These are phyloP conservation scores for Teunomyces panamensis DNA, from an alignment of 805 yeast species.

Conservation along the genomic window DNA sequence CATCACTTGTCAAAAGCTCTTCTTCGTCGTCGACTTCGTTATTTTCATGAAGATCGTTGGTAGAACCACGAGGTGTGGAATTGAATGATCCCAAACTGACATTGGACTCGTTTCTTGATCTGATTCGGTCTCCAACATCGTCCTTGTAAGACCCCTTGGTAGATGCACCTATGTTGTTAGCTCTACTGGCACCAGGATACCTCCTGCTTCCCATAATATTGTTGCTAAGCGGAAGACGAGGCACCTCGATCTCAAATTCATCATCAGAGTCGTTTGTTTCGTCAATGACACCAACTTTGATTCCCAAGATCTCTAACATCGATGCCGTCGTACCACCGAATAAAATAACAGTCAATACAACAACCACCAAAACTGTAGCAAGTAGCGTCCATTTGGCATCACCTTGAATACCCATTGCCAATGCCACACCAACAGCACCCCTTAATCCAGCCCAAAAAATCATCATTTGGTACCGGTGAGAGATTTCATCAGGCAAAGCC, in stretches of 20 bases:
- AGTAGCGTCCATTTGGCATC: constrained; percentile 82
- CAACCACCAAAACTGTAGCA: constrained; percentile 96
- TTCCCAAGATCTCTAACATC: constrained; percentile 92
- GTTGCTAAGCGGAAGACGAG: constrained; percentile 33
- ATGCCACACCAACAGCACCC: constrained; percentile 99
- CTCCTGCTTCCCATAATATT: constrained; percentile 24
- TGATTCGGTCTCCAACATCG: constrained; percentile 11
- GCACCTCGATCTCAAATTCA: constrained; percentile 89
- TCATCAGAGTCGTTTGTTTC: constrained; percentile 78
- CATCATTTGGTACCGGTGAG: constrained; percentile 96
- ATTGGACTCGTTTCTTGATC: constrained; percentile 31
- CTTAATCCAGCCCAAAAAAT: constrained; percentile 98
- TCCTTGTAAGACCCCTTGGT: constrained; percentile 16
- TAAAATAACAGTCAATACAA: constrained; percentile 89
- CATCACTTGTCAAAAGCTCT: constrained; percentile 29
- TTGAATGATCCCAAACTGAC: constrained; percentile 21
- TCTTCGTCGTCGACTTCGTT: constrained; percentile 18
- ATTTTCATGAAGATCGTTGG: constrained; percentile 6
- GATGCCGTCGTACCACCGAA: constrained; percentile 99
- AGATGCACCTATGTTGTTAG: constrained; percentile 5
- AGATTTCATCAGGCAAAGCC: constrained; percentile 77
- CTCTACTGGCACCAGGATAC: constrained; percentile 8
- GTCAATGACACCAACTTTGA: constrained; percentile 85
- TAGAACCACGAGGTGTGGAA: constrained; percentile 5
- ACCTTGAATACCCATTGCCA: constrained; percentile 96